Base-by-base conservation (phyloP, 495 filamentous ascomycete genomes). In the Collariella sp. region DNA sequence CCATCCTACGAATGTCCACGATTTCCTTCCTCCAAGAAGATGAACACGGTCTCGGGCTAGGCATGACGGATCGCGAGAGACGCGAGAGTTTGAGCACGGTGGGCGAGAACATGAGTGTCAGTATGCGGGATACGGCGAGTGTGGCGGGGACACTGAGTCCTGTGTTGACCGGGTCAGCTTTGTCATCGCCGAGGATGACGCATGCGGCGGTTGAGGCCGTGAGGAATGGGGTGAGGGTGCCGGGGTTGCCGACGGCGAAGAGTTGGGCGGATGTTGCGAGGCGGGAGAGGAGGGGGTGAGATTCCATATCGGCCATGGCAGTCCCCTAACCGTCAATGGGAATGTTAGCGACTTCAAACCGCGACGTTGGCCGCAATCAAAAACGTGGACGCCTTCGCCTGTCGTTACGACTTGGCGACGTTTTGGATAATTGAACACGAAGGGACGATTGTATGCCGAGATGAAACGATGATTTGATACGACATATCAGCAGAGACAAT, bases 261-360 rank as follows among this genome's bases (percentile, higher is more conserved):
- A 70, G 67, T 34, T 70, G 67, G 67, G 67, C 67, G 9, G 67
- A 67, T 46, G 63, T 70, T 4, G 65, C 63, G 10, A 45, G 45
- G 35, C 31, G 34, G 18, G 35, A 40, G 40, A 49, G 24, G 46
- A 50, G 47, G 46, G 38, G 23, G 15, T 33, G 49, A 29, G 23
- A 7, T 15, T 50, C n/a, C n/a, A 9, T 6, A 18, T n/a, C n/a
- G n/a, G n/a, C n/a, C 16, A 39, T 39, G 16, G 12, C 35, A 34
- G 33, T 34, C 7, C 33, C 33, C 33, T n/a, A n/a, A n/a, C n/a
- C n/a, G n/a, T n/a, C n/a, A n/a, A n/a, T n/a, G n/a, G n/a, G n/a
- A n/a, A n/a, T n/a, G n/a, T n/a, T n/a, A n/a, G n/a, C n/a, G n/a
- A n/a, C n/a, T n/a, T n/a, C n/a, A n/a, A n/a, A n/a, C n/a, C n/a